Percentiles rank a stretch among this genome's conserved stretches.
These are phyloP conservation scores for Gnaphalium uliginosum DNA, from an alignment of 129 eudicot genomes.

Conservation along the genomic window DNA sequence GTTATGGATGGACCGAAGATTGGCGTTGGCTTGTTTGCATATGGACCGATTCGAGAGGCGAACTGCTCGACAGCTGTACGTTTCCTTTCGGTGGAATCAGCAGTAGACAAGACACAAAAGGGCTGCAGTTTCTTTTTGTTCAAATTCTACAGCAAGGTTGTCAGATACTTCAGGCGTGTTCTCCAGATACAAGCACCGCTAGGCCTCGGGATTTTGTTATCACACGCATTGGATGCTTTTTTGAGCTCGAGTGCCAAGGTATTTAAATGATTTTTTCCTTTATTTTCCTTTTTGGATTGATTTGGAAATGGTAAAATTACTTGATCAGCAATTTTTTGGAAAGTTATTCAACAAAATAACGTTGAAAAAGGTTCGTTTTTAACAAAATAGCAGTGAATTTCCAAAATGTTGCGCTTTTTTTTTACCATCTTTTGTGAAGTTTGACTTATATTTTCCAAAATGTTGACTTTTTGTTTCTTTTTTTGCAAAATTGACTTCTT, in stretches of 20 bases:
- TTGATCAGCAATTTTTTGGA: neutral
- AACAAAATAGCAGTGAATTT: no score
- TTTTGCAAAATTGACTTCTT: neutral
- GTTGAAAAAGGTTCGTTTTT: no score
- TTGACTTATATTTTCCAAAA: neutral
- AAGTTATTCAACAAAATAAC: neutral
- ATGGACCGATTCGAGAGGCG: conserved; percentile 99
- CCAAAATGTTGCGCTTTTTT: no score
- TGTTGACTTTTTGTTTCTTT: no score
- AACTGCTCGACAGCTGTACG: conserved; percentile 83
- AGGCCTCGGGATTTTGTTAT: conserved; percentile 93
- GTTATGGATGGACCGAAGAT: conserved; percentile 99
- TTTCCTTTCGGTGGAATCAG: conserved; percentile 98
- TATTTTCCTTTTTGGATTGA: neutral
- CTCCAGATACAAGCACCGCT: conserved; percentile 57
- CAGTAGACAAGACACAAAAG: conserved; percentile 97
- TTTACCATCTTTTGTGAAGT: neutral
- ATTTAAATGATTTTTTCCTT: conserved; percentile 16
- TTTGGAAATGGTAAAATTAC: neutral
- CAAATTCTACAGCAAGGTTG: conserved; percentile 97
- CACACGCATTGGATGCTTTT: conserved; percentile 87
- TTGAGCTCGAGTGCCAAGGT: conserved; percentile 98
- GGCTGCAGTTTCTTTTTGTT: conserved; percentile 86
- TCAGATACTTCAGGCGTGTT: conserved; percentile 89
- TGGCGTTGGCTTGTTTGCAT: conserved; percentile 98